phyloP scores from a whole-genome alignment of 169 alveolate genomes.

The Plasmodium reichenowi region DNA sequence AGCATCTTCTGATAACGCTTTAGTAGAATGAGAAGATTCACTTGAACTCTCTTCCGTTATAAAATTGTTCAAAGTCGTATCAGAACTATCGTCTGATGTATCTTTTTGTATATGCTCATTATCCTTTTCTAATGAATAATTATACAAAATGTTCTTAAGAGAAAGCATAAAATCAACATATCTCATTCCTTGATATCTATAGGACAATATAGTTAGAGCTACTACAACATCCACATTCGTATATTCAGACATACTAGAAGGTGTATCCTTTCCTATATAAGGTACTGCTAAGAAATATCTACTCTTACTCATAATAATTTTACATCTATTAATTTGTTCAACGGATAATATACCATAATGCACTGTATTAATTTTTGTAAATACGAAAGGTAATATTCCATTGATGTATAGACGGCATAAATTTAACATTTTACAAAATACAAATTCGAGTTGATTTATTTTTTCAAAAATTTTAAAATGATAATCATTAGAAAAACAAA shows the following conservation, averaged over 20 bases:
- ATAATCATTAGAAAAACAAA: conserved; percentile 67
- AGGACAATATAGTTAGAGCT: conserved; percentile 90
- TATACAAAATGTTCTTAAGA: conserved; percentile 81
- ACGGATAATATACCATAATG: conserved; percentile 85
- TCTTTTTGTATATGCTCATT: conserved; percentile 75
- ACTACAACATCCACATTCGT: conserved; percentile 94
- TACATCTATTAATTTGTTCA: conserved; percentile 74
- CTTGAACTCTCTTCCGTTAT: too few relatives aligned
- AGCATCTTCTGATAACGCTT: too few relatives aligned
- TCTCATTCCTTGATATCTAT: conserved; percentile 92
- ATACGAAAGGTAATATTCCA: conserved; percentile 90
- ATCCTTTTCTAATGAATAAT: conserved; percentile 77
- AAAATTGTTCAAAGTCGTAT: conserved; percentile 10
- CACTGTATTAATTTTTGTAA: conserved; percentile 88
- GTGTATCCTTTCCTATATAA: conserved; percentile 94
- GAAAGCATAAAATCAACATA: conserved; percentile 86
- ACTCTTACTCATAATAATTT: conserved; percentile 79
- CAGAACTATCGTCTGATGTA: conserved; percentile 29
- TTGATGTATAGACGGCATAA: conserved; percentile 90
- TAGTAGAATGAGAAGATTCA: too few relatives aligned
- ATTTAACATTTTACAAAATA: conserved; percentile 85
- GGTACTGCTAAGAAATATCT: conserved; percentile 93
- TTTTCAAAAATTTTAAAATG: conserved; percentile 65
- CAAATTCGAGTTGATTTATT: conserved; percentile 76
- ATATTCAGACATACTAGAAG: conserved; percentile 92